Evolutionary conservation across 495 filamentous ascomycete genomes (phyloP).

Genomic region (Neurospora sublineolata): DNA sequence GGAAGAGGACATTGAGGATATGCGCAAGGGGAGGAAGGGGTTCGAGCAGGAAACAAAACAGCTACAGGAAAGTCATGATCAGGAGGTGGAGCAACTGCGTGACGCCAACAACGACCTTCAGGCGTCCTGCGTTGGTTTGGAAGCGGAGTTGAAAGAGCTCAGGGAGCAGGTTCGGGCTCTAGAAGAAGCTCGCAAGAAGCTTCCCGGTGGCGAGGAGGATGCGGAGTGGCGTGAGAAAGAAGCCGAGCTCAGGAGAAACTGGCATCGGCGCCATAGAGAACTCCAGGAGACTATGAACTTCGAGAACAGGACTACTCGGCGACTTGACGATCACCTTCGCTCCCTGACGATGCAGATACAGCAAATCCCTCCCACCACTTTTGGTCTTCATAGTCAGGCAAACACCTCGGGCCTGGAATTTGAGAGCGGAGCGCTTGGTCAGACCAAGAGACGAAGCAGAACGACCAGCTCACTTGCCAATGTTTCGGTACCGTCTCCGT

Average conservation of each 20-base stretch:
- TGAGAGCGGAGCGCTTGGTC: slow-evolving; percentile 31
- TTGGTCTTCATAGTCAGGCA: slow-evolving; percentile 29
- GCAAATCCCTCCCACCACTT: slow-evolving; percentile 21
- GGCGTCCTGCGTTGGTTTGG: slow-evolving; percentile 28
- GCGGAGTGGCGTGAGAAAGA: slow-evolving; percentile 40
- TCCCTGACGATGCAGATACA: slow-evolving; percentile 23
- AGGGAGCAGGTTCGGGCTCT: slow-evolving; percentile 40
- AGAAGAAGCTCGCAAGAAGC: slow-evolving; percentile 41
- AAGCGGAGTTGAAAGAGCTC: slow-evolving; percentile 37
- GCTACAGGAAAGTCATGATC: slow-evolving; percentile 31
- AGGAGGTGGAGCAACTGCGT: slow-evolving; percentile 22
- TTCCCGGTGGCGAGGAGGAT: slow-evolving; percentile 43
- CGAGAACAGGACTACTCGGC: slow-evolving; percentile 24
- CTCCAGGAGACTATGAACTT: slow-evolving; percentile 28
- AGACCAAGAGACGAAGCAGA: slow-evolving; percentile 42
- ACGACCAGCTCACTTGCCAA: slow-evolving; percentile 46
- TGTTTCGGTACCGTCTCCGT: slow-evolving; percentile 27
- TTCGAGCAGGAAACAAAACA: slow-evolving; percentile 33
- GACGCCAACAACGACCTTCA: slow-evolving; percentile 19
- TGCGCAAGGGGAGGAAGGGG: slow-evolving; percentile 29
- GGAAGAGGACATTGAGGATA: slow-evolving; percentile 41
- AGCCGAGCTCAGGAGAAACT: slow-evolving; percentile 28
- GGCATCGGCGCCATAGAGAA: slow-evolving; percentile 33
- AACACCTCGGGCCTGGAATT: slow-evolving; percentile 39
- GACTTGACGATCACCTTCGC: slow-evolving; percentile 29